phyloP scores from a whole-genome alignment of 148 eudicot species.

The Rhododendron vialii region DNA sequence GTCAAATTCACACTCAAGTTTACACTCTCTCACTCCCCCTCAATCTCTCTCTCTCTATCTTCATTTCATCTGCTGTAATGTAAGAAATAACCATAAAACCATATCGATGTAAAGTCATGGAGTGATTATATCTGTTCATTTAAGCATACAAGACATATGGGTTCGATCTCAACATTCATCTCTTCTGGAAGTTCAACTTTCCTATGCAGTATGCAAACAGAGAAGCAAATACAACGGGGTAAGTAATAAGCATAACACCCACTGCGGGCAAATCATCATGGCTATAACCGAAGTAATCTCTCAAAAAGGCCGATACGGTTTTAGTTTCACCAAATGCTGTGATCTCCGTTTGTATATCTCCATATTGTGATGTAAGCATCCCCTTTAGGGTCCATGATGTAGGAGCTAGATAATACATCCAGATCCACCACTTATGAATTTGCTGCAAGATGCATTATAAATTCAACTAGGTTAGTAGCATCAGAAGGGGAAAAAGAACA shows the following conservation, averaged over 20 bases:
- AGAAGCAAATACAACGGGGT: constrained; percentile 57
- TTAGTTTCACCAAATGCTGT: constrained; percentile 39
- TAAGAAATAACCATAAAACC: neutral
- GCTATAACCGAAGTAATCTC: constrained; percentile 60
- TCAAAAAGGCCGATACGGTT: constrained; percentile 45
- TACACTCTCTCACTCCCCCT: neutral
- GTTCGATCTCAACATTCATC: constrained; percentile 24
- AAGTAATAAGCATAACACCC: constrained; percentile 43
- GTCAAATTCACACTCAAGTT: neutral
- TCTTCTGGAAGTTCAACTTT: constrained; percentile 69
- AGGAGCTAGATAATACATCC: constrained; percentile 62
- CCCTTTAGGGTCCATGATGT: constrained; percentile 70
- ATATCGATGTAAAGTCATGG: neutral
- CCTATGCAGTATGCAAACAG: constrained; percentile 53
- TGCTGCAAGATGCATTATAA: constrained; percentile 37
- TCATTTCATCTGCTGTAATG: neutral
- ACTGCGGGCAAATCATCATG: constrained; percentile 42
- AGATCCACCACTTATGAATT: constrained; percentile 75
- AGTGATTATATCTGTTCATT: neutral
- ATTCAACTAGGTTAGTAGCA: neutral
- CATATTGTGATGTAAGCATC: constrained; percentile 64
- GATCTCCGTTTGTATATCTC: constrained; percentile 46
- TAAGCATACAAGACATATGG: neutral
- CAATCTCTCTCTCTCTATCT: neutral
- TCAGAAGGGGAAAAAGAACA: neutral